Evolutionary conservation across 163 green algal species (phyloP).

Genomic region (Scenedesmus sp.): DNA sequence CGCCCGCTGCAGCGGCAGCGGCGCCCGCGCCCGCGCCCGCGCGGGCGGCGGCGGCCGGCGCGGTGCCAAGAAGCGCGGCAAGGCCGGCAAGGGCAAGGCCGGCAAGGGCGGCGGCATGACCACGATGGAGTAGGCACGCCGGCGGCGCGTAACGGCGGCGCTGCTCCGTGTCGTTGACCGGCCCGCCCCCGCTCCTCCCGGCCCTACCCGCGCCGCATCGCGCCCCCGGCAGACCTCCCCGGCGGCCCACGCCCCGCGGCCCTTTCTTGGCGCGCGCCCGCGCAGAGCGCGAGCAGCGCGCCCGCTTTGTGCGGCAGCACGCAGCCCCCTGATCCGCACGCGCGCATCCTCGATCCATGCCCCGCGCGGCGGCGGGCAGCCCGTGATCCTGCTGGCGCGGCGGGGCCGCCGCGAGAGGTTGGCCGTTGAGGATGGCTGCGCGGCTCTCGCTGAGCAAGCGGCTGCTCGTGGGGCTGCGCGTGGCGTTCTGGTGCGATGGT

Average conservation of each 20-base stretch:
- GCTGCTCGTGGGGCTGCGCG: background rate
- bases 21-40: background rate
- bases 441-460: conserved; percentile 25
- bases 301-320: conserved; percentile 7
- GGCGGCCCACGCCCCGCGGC: background rate
- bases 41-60: background rate
- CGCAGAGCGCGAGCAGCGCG: no score
- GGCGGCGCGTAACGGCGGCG: no score
- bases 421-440: no score
- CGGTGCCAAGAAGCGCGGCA: background rate
- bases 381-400: no score
- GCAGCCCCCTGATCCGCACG: background rate
- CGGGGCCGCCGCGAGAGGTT: no score
- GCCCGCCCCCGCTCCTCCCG: no score
- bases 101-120: conserved; percentile 19
- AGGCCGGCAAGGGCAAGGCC: conserved; percentile 21
- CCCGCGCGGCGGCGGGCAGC: no score
- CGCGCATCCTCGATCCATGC: no score
- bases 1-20: background rate
- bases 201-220: no score
- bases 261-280: background rate
- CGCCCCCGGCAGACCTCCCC: no score
- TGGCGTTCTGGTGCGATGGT: conserved; percentile 7
- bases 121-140: conserved; percentile 34
- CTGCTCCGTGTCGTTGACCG: no score